Conservation (phyloP, 2,329 filamentous ascomycete species). For the Neonectria magnoliae region DNA sequence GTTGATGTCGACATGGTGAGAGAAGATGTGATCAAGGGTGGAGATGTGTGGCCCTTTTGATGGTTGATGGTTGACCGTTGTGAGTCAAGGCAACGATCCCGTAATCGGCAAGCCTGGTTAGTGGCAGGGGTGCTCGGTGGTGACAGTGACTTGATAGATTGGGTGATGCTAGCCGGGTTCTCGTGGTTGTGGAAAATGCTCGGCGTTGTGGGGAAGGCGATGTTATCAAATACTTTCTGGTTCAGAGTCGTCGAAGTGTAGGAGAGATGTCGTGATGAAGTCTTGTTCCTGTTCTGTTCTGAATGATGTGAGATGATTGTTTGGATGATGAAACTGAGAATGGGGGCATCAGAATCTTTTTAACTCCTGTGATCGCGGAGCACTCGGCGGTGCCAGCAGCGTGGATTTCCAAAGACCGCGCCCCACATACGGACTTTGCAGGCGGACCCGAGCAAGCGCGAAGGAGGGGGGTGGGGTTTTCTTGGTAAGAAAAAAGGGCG, state of each 20-base stretch:
- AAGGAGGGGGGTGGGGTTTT: slow-evolving; percentile 29
- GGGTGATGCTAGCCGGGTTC: slow-evolving; percentile 41
- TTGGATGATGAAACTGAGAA: slow-evolving; percentile 26
- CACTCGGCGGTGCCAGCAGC: slow-evolving; percentile 38
- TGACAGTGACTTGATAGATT: slow-evolving; percentile 44
- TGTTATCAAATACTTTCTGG: slow-evolving; percentile 21
- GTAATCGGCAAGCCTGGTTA: slow-evolving; percentile 43
- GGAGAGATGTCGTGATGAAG: slow-evolving; percentile 15
- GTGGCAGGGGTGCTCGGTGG: slow-evolving; percentile 45
- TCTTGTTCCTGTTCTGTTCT: slow-evolving; percentile 10
- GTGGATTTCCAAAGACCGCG: slow-evolving; percentile 35
- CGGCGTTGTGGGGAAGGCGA: slow-evolving; percentile 24
- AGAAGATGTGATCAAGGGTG: slow-evolving; percentile 16
- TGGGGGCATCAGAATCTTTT: slow-evolving; percentile 41
- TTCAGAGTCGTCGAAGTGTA: slow-evolving; percentile 22
- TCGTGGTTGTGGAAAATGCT: slow-evolving; percentile 22
- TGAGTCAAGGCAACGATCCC: slow-evolving; percentile 44
- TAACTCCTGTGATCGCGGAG: slow-evolving; percentile 40
- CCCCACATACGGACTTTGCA: slow-evolving; percentile 45
- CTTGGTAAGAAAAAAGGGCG: slow-evolving; percentile 12
- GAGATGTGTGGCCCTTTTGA: slow-evolving; percentile 37
- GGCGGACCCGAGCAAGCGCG: slow-evolving; percentile 46
- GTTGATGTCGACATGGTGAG: slow-evolving; percentile 46
- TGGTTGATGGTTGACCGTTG: slow-evolving; percentile 38
- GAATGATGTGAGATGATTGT: slow-evolving; percentile 16